These are phyloP conservation scores for Leccinum fallax DNA, from an alignment of 1,284 basidiomycete species.

Conservation along the genomic window DNA sequence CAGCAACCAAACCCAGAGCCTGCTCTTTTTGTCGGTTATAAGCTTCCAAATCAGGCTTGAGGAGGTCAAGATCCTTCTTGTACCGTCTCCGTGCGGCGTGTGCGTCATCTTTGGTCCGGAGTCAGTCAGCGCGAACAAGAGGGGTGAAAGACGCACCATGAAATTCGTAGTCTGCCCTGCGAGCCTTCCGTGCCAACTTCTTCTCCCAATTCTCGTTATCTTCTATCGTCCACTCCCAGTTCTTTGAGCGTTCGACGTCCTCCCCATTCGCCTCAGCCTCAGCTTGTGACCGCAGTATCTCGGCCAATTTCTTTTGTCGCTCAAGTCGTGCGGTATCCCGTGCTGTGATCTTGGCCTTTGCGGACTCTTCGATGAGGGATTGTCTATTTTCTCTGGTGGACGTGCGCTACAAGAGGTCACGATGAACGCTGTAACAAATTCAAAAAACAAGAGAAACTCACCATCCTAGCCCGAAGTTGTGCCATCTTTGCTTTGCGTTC, in stretches of 20 bases:
- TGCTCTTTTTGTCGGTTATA: slow-evolving; percentile 90
- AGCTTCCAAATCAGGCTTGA: slow-evolving; percentile 83
- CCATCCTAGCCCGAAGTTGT: slow-evolving; percentile 76
- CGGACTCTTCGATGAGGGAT: slow-evolving; percentile 81
- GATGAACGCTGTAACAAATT: slow-evolving; percentile 1
- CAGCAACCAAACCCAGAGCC: slow-evolving; percentile 72
- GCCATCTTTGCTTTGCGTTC: slow-evolving; percentile 79
- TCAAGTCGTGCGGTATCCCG: slow-evolving; percentile 83
- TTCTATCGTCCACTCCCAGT: slow-evolving; percentile 34
- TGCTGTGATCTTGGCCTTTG: slow-evolving; percentile 72
- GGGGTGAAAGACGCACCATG: slow-evolving; percentile 52
- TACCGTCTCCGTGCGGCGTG: slow-evolving; percentile 88
- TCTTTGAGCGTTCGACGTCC: slow-evolving; percentile 66
- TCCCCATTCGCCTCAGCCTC: slow-evolving; percentile 88
- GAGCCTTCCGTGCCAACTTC: slow-evolving; percentile 32
- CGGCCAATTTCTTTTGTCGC: slow-evolving; percentile 86
- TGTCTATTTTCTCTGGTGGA: slow-evolving; percentile 81
- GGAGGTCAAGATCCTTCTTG: slow-evolving; percentile 84
- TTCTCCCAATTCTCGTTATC: slow-evolving; percentile 35
- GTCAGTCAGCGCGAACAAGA: slow-evolving; percentile 21
- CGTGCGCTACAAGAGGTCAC: slow-evolving; percentile 54
- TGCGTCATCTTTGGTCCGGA: slow-evolving; percentile 68
- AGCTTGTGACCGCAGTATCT: slow-evolving; percentile 82
- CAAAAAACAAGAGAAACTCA: slow-evolving; percentile 39
- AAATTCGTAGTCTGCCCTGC: slow-evolving; percentile 81